phyloP scores from a whole-genome alignment of 2,329 filamentous ascomycete species.

The Dothideomycetes sp. region DNA sequence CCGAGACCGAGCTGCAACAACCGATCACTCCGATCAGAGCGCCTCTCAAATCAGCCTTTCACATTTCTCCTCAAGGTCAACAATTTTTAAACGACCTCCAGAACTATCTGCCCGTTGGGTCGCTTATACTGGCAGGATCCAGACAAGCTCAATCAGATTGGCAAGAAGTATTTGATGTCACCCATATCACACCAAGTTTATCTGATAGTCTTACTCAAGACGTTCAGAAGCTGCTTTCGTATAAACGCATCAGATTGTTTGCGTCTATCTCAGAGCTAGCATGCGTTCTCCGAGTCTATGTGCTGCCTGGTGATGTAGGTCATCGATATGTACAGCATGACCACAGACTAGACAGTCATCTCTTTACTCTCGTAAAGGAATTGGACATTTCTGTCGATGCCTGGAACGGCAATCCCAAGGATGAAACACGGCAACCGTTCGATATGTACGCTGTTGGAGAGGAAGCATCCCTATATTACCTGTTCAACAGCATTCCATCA shows the following conservation, averaged over 20 bases:
- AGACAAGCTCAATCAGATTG: not conserved
- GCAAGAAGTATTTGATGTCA: constrained; percentile 12
- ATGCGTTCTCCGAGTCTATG: constrained; percentile 44
- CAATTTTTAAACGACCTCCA: constrained; percentile 15
- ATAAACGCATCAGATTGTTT: constrained; percentile 19
- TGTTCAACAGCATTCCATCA: constrained; percentile 67
- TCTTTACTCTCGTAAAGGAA: constrained; percentile 41
- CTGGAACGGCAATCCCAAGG: constrained; percentile 45
- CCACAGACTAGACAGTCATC: constrained; percentile 35
- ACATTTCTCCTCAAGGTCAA: not conserved
- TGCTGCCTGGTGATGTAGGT: constrained; percentile 58
- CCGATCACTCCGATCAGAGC: too few relatives aligned
- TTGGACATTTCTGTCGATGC: constrained; percentile 48
- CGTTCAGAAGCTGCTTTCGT: constrained; percentile 13
- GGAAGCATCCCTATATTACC: constrained; percentile 51
- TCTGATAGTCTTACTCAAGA: constrained; percentile 12
- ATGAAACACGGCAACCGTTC: constrained; percentile 21
- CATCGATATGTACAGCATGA: constrained; percentile 44
- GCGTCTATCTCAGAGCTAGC: not conserved
- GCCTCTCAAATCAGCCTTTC: too few relatives aligned
- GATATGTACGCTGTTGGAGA: constrained; percentile 35
- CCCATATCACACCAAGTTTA: not conserved
- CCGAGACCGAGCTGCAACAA: too few relatives aligned
- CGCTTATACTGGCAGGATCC: constrained; percentile 11
- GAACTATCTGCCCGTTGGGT: constrained; percentile 22